phyloP scores from a whole-genome alignment of 768 basidiomycete genomes.

The Auricularia sp. region DNA sequence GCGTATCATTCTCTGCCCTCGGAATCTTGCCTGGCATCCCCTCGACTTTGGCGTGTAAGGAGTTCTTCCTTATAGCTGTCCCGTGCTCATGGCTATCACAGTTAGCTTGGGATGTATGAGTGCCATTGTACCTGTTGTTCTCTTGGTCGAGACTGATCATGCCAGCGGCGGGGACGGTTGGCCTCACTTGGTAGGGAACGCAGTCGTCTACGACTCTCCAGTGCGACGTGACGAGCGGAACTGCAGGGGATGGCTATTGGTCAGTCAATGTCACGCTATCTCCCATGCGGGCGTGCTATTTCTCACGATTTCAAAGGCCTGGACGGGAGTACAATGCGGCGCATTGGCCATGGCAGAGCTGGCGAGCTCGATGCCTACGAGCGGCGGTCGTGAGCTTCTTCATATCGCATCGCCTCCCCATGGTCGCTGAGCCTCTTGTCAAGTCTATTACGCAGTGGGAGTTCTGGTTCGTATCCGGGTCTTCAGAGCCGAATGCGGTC shows the following conservation, averaged over 20 bases:
- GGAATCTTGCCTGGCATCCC: constrained; percentile 6
- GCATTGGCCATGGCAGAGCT: constrained; percentile 7
- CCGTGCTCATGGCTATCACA: background rate
- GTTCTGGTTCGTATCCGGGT: background rate
- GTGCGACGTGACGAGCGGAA: too few species aligned
- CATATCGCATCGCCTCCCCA: background rate
- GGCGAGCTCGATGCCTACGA: constrained; percentile 6
- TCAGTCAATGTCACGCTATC: background rate
- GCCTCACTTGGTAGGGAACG: background rate
- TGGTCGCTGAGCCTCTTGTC: background rate
- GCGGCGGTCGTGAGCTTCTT: background rate
- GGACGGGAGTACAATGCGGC: constrained; percentile 6
- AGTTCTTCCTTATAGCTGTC: background rate
- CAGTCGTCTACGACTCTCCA: too few species aligned
- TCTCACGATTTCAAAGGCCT: constrained; percentile 3
- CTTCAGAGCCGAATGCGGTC: background rate
- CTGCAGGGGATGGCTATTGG: background rate
- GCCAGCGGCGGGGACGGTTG: constrained; percentile 5
- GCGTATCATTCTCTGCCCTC: constrained; percentile 7
- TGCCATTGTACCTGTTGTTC: background rate
- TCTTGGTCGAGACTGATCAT: background rate
- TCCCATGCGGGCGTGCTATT: background rate
- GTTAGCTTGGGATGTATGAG: background rate
- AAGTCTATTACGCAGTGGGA: background rate
- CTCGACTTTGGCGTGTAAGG: constrained; percentile 3